Percentiles rank a stretch among this genome's conserved stretches.
Conservation (phyloP, 192 early-diverging fungal genomes). For the Powellomyces hirtus region DNA sequence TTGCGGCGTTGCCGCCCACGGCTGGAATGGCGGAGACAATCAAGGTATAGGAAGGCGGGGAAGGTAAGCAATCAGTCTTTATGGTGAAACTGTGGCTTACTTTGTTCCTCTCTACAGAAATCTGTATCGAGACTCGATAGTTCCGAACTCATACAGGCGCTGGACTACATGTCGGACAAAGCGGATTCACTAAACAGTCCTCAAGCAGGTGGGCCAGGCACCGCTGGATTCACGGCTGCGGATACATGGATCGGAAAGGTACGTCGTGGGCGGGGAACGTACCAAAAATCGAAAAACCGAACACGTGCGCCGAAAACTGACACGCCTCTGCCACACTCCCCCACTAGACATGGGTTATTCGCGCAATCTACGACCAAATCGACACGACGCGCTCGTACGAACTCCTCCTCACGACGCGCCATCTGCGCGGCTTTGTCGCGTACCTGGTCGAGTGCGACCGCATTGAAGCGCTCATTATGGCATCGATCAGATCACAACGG, state of each 20-base stretch:
- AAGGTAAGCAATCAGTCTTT: neutral
- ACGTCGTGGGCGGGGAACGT: neutral
- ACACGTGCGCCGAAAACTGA: neutral
- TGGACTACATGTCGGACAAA: neutral
- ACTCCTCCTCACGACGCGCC: conserved; percentile 4
- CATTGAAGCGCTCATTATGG: conserved; percentile 6
- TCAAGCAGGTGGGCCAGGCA: neutral
- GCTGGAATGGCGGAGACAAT: neutral
- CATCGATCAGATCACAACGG: conserved; percentile 16
- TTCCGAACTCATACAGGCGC: conserved; percentile 7
- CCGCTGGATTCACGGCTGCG: neutral
- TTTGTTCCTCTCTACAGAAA: neutral
- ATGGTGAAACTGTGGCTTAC: neutral
- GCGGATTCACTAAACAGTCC: neutral
- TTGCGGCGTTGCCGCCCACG: conserved; percentile 18
- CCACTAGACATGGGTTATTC: conserved; percentile 20
- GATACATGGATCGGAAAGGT: conserved; percentile 27
- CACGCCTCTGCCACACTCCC: neutral
- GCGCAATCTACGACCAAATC: conserved; percentile 21
- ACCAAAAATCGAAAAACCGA: neutral
- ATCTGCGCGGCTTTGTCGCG: conserved; percentile 8
- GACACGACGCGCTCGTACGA: conserved; percentile 13
- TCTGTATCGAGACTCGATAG: conserved; percentile 6
- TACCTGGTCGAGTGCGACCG: conserved; percentile 15
- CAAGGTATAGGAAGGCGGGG: neutral